Evolutionary conservation across 1,284 basidiomycete species (phyloP).

Genomic region (Apiotrichum siamense): DNA sequence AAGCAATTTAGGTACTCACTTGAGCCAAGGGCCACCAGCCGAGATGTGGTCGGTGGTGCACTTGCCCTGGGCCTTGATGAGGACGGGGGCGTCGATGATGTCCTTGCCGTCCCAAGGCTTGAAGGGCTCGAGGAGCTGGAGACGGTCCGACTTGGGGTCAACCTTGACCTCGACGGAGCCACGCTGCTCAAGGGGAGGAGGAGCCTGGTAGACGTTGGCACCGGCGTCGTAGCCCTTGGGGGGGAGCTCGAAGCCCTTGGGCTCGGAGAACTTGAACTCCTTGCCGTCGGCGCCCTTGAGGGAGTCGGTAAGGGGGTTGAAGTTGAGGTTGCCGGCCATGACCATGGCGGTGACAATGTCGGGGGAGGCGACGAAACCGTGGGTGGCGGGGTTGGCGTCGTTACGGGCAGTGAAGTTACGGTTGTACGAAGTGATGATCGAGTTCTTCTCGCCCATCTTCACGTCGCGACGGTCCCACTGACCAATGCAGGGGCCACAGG

Average conservation of each 20-base stretch:
- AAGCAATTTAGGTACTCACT: no score
- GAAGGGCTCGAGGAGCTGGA: slow-evolving; percentile 91
- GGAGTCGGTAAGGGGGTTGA: slow-evolving; percentile 93
- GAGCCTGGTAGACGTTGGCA: slow-evolving; percentile 93
- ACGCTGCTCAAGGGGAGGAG: slow-evolving; percentile 67
- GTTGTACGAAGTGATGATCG: slow-evolving; percentile 99
- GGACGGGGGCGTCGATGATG: slow-evolving; percentile 77
- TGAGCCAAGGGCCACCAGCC: slow-evolving; percentile 94
- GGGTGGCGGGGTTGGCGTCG: slow-evolving; percentile 98
- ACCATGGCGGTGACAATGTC: slow-evolving; percentile 97
- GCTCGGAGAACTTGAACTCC: slow-evolving; percentile 92
- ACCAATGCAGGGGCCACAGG: slow-evolving; percentile 98
- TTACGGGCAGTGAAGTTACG: slow-evolving; percentile 99
- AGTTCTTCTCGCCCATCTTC: slow-evolving; percentile 94
- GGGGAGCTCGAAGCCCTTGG: slow-evolving; percentile 85
- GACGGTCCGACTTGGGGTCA: slow-evolving; percentile 81
- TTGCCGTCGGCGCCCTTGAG: slow-evolving; percentile 90
- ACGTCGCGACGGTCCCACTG: slow-evolving; percentile 98
- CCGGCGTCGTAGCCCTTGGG: slow-evolving; percentile 93
- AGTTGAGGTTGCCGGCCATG: slow-evolving; percentile 87
- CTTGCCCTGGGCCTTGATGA: slow-evolving; percentile 99
- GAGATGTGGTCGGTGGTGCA: slow-evolving; percentile 95
- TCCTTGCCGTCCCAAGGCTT: slow-evolving; percentile 88
- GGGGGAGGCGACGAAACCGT: slow-evolving; percentile 97
- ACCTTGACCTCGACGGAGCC: slow-evolving; percentile 79